A percentile compares a stretch with the other conserved stretches of the same genome.
Conservation (phyloP, 139 green algal genomes). For the Volvox africanus region DNA sequence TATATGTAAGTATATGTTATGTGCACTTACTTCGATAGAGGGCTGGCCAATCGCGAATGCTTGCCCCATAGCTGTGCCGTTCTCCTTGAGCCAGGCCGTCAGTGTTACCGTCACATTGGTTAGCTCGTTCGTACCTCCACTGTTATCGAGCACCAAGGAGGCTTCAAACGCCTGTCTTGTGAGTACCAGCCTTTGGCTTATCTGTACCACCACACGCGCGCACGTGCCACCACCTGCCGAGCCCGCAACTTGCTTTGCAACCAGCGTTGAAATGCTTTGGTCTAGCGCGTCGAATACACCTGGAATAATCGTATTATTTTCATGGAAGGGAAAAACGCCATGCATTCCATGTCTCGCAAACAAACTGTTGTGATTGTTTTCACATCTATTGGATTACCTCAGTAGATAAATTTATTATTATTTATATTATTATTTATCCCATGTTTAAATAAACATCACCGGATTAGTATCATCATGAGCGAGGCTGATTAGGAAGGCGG, state of each 20-base stretch:
- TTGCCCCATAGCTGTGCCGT: neutral
- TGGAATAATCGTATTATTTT: neutral
- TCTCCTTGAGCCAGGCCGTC: neutral
- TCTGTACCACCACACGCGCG: slow-evolving; percentile 18
- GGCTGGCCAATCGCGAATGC: slow-evolving; percentile 9
- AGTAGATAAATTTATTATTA: too few species aligned
- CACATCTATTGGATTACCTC: too few species aligned
- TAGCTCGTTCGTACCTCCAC: neutral
- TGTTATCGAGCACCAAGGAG: slow-evolving; percentile 30
- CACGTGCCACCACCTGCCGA: slow-evolving; percentile 8
- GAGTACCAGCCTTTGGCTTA: slow-evolving; percentile 26
- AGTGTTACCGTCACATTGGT: slow-evolving; percentile 5
- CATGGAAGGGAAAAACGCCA: too few species aligned
- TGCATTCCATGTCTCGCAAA: too few species aligned
- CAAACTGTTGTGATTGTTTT: too few species aligned
- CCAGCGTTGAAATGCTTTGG: neutral
- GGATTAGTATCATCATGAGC: too few species aligned
- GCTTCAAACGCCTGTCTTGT: slow-evolving; percentile 28
- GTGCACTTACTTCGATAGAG: neutral
- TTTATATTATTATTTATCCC: too few species aligned
- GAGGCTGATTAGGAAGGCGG: too few species aligned
- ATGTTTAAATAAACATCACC: too few species aligned
- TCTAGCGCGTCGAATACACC: slow-evolving; percentile 26
- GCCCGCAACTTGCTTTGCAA: neutral
- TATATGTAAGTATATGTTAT: too few species aligned